Evolutionary conservation across 352 stramenopile genomes (phyloP).

Genomic region (Phytophthora idaei): DNA sequence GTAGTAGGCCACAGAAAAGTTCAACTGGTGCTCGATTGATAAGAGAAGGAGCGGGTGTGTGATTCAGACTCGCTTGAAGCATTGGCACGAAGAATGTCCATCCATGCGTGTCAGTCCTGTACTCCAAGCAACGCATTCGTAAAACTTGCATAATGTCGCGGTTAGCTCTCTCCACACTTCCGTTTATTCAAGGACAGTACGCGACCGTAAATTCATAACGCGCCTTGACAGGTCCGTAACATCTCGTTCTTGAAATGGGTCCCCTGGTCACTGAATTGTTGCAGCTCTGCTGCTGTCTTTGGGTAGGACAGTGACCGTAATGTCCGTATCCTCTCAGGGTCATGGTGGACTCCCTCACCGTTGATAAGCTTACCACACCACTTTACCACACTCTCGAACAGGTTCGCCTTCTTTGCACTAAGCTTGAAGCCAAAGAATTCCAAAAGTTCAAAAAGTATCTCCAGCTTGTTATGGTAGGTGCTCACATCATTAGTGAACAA

Average conservation of each 20-base stretch:
- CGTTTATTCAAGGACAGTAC: background rate
- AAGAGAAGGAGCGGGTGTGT: background rate
- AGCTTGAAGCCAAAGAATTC: background rate
- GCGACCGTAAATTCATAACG: background rate
- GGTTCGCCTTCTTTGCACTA: too few relatives aligned
- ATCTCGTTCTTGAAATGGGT: background rate
- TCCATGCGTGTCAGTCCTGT: background rate
- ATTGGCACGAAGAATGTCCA: background rate
- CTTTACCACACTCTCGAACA: too few relatives aligned
- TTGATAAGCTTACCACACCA: too few relatives aligned
- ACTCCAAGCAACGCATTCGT: background rate
- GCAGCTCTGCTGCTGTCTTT: too few relatives aligned
- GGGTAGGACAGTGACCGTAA: too few relatives aligned
- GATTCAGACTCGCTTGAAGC: background rate
- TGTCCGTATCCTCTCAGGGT: too few relatives aligned
- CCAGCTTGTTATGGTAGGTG: background rate
- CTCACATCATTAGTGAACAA: background rate
- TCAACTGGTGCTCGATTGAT: background rate
- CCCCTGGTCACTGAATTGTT: background rate
- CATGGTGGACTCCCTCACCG: too few relatives aligned
- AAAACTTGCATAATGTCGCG: background rate
- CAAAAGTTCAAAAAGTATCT: background rate
- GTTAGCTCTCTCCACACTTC: background rate
- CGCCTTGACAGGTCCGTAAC: background rate
- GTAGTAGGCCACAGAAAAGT: background rate